These are phyloP conservation scores for Neurospora sp. DNA, from an alignment of 495 filamentous ascomycete genomes.

Conservation along the genomic window DNA sequence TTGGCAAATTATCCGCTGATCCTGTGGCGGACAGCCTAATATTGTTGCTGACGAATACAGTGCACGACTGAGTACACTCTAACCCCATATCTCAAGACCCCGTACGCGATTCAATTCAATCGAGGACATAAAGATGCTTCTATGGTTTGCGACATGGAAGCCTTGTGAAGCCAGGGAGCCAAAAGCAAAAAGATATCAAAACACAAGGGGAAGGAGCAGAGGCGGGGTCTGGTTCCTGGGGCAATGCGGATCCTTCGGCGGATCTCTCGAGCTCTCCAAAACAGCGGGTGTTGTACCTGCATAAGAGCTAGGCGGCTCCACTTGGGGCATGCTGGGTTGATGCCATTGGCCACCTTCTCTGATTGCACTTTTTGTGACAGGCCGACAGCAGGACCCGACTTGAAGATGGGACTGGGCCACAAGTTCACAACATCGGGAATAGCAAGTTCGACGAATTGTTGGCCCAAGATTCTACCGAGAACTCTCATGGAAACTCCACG, in stretches of 20 bases:
- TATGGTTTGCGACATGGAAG: neutral
- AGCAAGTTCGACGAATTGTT: neutral
- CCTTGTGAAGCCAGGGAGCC: neutral
- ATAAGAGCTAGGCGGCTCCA: neutral
- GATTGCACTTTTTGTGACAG: neutral
- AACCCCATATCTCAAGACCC: neutral
- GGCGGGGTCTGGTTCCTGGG: neutral
- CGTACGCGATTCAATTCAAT: neutral
- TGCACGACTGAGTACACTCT: neutral
- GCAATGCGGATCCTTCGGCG: neutral
- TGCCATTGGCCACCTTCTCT: neutral
- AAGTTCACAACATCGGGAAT: neutral
- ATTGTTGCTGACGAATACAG: neutral
- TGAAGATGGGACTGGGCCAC: neutral
- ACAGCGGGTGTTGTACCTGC: slow-evolving; percentile 6
- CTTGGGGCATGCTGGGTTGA: neutral
- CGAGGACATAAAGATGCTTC: neutral
- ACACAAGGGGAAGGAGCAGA: neutral
- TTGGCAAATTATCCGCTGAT: neutral
- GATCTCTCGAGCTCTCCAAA: neutral
- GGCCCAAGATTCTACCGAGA: neutral
- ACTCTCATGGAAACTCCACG: neutral
- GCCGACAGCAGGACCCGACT: neutral
- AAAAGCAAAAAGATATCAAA: neutral
- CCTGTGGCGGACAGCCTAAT: neutral